Evolutionary conservation across 331 rosid species (phyloP).

Genomic region (Quercus lobata): DNA sequence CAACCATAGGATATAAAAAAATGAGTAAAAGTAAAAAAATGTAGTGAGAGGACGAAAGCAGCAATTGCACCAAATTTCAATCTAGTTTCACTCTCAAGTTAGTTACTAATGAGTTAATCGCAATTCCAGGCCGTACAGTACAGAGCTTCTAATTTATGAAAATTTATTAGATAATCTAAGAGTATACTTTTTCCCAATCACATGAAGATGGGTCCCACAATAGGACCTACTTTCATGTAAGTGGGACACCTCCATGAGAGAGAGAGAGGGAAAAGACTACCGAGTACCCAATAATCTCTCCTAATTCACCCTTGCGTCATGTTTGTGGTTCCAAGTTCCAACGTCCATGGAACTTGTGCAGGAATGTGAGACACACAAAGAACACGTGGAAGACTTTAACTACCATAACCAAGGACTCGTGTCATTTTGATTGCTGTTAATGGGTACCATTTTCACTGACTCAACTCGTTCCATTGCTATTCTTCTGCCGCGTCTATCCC

Average conservation of each 20-base stretch:
- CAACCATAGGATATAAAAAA: too few relatives aligned
- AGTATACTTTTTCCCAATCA: fast-evolving
- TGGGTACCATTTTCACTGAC: constrained; percentile 9
- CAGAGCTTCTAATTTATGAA: too few relatives aligned
- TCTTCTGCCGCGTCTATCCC: constrained; percentile 8
- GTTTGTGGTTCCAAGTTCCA: too few relatives aligned
- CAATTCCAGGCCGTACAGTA: too few relatives aligned
- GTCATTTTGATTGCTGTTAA: not conserved
- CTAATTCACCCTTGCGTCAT: too few relatives aligned
- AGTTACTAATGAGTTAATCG: too few relatives aligned
- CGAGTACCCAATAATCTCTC: fast-evolving
- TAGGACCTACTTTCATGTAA: fast-evolving
- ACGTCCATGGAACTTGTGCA: not conserved
- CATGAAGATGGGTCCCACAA: too few relatives aligned
- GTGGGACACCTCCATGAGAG: too few relatives aligned
- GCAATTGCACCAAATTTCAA: too few relatives aligned
- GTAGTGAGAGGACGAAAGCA: too few relatives aligned
- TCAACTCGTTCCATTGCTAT: not conserved
- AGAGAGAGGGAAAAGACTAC: fast-evolving
- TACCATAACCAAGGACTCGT: not conserved
- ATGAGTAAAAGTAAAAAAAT: too few relatives aligned
- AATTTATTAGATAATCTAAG: fast-evolving
- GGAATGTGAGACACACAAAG: not conserved
- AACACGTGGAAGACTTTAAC: not conserved
- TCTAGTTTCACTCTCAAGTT: too few relatives aligned